phyloP scores from a whole-genome alignment of 2,329 filamentous ascomycete genomes.

The Calycina marina region DNA sequence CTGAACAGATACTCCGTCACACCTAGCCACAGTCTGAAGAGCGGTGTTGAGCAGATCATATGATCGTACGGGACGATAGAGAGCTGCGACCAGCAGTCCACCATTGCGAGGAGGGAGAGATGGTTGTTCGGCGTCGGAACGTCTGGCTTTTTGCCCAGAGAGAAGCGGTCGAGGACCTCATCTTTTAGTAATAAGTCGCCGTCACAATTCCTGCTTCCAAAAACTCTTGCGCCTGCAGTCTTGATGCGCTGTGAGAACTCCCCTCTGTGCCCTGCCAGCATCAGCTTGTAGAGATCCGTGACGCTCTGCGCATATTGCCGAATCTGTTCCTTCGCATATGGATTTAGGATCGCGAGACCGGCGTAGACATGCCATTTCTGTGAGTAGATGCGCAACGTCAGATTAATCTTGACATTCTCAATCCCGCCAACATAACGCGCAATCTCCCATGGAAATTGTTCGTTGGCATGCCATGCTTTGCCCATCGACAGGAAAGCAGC shows the following conservation, averaged over 20 bases:
- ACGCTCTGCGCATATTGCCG: conserved; percentile 85
- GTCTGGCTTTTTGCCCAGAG: conserved; percentile 50
- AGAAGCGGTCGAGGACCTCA: conserved; percentile 77
- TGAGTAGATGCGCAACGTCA: conserved; percentile 90
- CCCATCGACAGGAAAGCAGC: conserved; percentile 96
- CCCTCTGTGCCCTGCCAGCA: conserved; percentile 70
- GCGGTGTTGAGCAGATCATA: conserved; percentile 97
- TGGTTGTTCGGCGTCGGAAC: conserved; percentile 75
- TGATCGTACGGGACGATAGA: conserved; percentile 95
- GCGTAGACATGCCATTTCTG: conserved; percentile 99
- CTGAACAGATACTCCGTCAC: conserved; percentile 96
- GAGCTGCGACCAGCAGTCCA: conserved; percentile 93
- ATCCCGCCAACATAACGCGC: conserved; percentile 93
- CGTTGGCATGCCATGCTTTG: conserved; percentile 89
- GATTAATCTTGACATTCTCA: conserved; percentile 98
- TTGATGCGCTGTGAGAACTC: conserved; percentile 66
- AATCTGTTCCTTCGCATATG: conserved; percentile 82
- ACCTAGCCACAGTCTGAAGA: conserved; percentile 91
- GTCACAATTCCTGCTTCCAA: conserved; percentile 38
- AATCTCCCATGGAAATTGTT: conserved; percentile 93
- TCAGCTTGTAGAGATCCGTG: conserved; percentile 90
- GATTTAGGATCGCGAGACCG: conserved; percentile 91
- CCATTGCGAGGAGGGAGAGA: conserved; percentile 84
- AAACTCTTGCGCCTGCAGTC: conserved; percentile 62
- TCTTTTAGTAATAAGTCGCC: conserved; percentile 58